Conservation (phyloP, 2,329 filamentous ascomycete species). For the Penicillium sp. region DNA sequence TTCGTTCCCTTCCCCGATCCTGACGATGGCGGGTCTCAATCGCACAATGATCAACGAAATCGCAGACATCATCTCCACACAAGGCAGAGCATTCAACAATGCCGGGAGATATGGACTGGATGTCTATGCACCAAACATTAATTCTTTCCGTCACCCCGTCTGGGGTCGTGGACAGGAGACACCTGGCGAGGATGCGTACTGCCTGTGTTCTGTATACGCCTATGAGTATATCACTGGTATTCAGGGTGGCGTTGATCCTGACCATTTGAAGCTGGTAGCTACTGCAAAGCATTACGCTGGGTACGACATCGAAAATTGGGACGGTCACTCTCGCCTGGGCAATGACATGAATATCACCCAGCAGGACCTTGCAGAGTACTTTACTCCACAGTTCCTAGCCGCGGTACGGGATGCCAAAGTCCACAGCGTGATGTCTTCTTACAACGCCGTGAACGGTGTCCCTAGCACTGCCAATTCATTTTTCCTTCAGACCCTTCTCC, state of each 20-base stretch:
- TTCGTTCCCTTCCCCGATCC: conserved; percentile 68
- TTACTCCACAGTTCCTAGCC: conserved; percentile 67
- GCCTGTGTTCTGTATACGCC: conserved; percentile 55
- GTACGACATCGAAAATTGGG: conserved; percentile 60
- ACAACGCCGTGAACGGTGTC: conserved; percentile 68
- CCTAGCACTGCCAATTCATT: conserved; percentile 68
- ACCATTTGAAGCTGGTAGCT: conserved; percentile 51
- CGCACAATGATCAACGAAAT: conserved; percentile 64
- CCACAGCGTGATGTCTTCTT: conserved; percentile 65
- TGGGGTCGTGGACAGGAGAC: conserved; percentile 67
- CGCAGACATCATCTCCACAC: conserved; percentile 58
- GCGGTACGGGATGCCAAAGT: conserved; percentile 64
- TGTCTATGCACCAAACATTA: conserved; percentile 65
- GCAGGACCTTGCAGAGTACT: conserved; percentile 71
- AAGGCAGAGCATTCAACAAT: conserved; percentile 69
- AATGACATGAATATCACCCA: conserved; percentile 60
- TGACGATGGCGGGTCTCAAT: conserved; percentile 66
- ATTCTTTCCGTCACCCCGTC: conserved; percentile 65
- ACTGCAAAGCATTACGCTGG: conserved; percentile 65
- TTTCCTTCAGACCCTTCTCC: conserved; percentile 65
- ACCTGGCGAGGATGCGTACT: conserved; percentile 61
- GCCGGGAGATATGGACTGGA: conserved; percentile 49
- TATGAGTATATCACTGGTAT: conserved; percentile 59
- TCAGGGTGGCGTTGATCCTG: conserved; percentile 50
- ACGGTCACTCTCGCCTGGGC: conserved; percentile 48